Conservation (phyloP, 129 eudicot genomes). For the Chrysanthemum seticuspe region DNA sequence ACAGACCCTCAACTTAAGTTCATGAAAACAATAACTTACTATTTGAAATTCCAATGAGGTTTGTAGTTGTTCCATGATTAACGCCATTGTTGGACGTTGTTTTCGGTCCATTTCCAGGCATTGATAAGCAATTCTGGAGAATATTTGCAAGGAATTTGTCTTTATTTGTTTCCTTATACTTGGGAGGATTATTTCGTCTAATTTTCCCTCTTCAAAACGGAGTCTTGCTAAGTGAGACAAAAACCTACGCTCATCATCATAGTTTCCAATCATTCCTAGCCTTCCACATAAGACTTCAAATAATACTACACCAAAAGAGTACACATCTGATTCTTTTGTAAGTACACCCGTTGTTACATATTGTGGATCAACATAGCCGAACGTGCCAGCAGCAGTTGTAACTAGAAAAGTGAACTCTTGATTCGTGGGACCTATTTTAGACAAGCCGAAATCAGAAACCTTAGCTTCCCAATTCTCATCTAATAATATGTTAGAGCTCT, state of each 20-base stretch:
- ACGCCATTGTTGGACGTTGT: constrained; percentile 21
- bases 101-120: constrained; percentile 17
- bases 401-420: constrained; percentile 27
- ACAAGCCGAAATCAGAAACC: constrained; percentile 35
- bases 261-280: neutral
- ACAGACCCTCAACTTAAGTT: neutral
- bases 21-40: constrained; percentile 9
- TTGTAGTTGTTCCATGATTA: constrained; percentile 18
- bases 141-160: constrained; percentile 4
- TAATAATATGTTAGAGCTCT: constrained; percentile 20
- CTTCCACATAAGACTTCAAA: constrained; percentile 35
- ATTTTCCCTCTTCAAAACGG: constrained; percentile 12
- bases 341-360: neutral
- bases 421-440: constrained; percentile 28
- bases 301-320: constrained; percentile 27
- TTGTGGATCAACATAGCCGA: constrained; percentile 19
- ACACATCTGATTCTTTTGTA: constrained; percentile 29
- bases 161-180: constrained; percentile 17
- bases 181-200: constrained; percentile 21
- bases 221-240: neutral
- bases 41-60: constrained; percentile 22
- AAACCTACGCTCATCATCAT: neutral
- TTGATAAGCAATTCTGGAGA: constrained; percentile 23
- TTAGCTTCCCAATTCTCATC: constrained; percentile 17
- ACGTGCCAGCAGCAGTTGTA: constrained; percentile 16